Evolutionary conservation across 805 yeast species (phyloP), one percentile per base, ranked within the genome.

Genomic region (Brettanomyces bruxellensis): DNA sequence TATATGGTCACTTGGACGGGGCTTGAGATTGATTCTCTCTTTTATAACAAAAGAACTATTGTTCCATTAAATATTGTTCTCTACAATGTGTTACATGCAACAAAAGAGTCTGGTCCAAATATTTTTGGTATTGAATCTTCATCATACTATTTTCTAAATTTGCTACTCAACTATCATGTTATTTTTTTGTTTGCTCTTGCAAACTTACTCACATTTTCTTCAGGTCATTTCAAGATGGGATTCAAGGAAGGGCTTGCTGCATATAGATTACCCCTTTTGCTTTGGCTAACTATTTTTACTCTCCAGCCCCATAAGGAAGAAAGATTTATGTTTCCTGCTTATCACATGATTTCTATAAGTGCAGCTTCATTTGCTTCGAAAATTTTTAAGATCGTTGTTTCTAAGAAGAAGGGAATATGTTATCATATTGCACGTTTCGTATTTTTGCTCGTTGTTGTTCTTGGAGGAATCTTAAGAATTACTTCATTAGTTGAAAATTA

Each of bases 221-320:
- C 35, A 6, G 4, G 25, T 4, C 24, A 8, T 12, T 25, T 34
- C 35, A 39, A 40, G 23, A 25, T 43, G 37, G 23, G 38, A 11
- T 37, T 25, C 24, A 25, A 12, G 25, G 35, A 43, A 14, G 43
- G 63, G 13, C 45, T 47, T 44, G 43, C 25, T 9, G 13, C 34
- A 22, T 45, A 34, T 34, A 50, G 49, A 38, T 37, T 49, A 11
- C 57, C 57, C 4, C 32, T 85, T 25, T 43, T 73, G 2, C 36
- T 85, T 0, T 91, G 97, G 97, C 57, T 73, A 13, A 65, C 61
- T 0, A 72, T 88, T 3, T 87, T 91, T 58, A 69, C 72, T 49
- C 49, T 67, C 4, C 96, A 89, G 57, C 93, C 96, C 4, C 97
- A 90, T 61, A 90, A 90, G 61, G 97, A 90, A 60, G 98, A 91